A percentile compares a stretch with the other conserved stretches of the same genome.
phyloP scores from a whole-genome alignment of 2,329 filamentous ascomycete genomes.

The Phialocephala subalpina region DNA sequence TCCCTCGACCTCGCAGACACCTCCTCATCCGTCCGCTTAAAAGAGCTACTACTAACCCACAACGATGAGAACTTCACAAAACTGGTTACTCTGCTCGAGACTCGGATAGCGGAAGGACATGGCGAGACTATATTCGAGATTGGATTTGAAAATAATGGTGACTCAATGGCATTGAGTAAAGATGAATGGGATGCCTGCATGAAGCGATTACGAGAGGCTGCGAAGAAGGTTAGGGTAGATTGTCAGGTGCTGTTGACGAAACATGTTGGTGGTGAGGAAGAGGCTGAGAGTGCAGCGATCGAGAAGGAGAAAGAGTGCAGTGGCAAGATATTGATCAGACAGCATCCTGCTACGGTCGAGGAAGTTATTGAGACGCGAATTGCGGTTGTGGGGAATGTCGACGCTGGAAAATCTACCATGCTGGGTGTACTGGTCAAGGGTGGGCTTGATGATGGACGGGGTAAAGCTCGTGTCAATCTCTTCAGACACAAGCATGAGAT shows the following conservation, averaged over 20 bases:
- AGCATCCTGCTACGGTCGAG: constrained; percentile 76
- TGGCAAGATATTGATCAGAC: constrained; percentile 87
- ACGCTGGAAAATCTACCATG: constrained; percentile 97
- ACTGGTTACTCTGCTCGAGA: constrained; percentile 70
- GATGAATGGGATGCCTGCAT: constrained; percentile 80
- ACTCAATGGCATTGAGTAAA: constrained; percentile 79
- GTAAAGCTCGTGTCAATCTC: constrained; percentile 91
- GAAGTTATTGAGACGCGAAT: constrained; percentile 95
- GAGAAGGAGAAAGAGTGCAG: constrained; percentile 77
- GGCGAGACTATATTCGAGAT: constrained; percentile 93
- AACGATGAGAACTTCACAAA: constrained; percentile 68
- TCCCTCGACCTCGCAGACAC: constrained; percentile 77
- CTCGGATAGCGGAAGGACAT: constrained; percentile 80
- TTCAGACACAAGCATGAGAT: constrained; percentile 99
- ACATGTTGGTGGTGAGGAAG: constrained; percentile 81
- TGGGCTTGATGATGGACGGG: constrained; percentile 91
- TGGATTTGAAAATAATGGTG: constrained; percentile 88
- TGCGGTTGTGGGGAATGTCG: constrained; percentile 96
- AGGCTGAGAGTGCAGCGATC: constrained; percentile 58
- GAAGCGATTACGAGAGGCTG: constrained; percentile 69
- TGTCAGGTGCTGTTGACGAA: constrained; percentile 87
- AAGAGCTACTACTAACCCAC: constrained; percentile 74
- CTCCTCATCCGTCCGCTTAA: constrained; percentile 72
- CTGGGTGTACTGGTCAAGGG: constrained; percentile 96
- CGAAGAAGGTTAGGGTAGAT: constrained; percentile 72